phyloP scores from a whole-genome alignment of 805 yeast species.

The Grigorovia humatica region DNA sequence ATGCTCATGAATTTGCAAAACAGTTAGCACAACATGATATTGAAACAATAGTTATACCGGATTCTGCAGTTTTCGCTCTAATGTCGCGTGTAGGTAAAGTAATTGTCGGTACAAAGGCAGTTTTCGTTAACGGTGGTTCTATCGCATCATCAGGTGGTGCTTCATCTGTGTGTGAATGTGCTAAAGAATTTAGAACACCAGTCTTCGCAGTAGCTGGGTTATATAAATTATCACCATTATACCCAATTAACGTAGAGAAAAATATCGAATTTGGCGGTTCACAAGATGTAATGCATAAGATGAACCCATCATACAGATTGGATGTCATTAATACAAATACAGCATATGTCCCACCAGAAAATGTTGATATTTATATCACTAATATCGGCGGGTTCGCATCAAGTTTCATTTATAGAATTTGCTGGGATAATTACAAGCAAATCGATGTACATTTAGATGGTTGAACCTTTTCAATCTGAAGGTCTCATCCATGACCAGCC shows the following conservation, averaged over 20 bases:
- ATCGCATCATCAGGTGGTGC: conserved; percentile 82
- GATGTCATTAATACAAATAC: conserved; percentile 66
- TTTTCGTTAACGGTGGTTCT: conserved; percentile 94
- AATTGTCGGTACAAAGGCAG: conserved; percentile 82
- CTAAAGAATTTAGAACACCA: conserved; percentile 91
- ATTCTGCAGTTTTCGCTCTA: conserved; percentile 83
- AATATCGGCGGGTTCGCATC: conserved; percentile 97
- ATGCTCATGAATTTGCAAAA: conserved; percentile 71
- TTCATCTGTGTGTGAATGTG: conserved; percentile 88
- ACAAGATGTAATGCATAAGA: conserved; percentile 33
- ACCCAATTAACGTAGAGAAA: conserved; percentile 79
- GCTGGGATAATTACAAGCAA: conserved; percentile 83
- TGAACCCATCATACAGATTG: conserved; percentile 48
- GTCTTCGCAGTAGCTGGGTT: conserved; percentile 92
- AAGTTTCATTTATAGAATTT: conserved; percentile 88
- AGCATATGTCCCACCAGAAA: conserved; percentile 89
- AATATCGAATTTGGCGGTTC: conserved; percentile 87
- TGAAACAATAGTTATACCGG: conserved; percentile 86
- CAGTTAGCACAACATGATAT: conserved; percentile 75
- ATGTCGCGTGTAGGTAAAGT: conserved; percentile 98
- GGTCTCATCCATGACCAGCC: too few relatives aligned
- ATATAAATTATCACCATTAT: conserved; percentile 83
- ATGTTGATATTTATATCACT: conserved; percentile 87
- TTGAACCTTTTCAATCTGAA: not conserved
- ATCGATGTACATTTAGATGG: conserved; percentile 62